phyloP scores from a whole-genome alignment of 164 flowering plant species.

The Vitis amurensis region DNA sequence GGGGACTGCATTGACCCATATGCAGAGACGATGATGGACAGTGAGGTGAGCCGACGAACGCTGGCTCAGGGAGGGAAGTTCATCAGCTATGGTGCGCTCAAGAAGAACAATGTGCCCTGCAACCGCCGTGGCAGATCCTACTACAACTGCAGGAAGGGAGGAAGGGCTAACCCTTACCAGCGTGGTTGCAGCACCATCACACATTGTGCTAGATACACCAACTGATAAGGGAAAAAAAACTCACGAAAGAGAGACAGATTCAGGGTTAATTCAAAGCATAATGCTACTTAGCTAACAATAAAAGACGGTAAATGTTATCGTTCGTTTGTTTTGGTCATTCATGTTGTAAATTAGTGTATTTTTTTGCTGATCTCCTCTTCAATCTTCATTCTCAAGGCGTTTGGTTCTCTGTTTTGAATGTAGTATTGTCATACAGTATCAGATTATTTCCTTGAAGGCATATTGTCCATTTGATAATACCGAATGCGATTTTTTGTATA shows the following conservation, averaged over 20 bases:
- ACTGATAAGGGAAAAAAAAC: neutral
- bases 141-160: conserved; percentile 30
- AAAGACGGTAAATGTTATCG: neutral
- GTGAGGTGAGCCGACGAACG: conserved; percentile 25
- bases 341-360: neutral
- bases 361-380: neutral
- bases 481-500: too few relatives aligned
- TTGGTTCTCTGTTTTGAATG: neutral
- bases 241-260: neutral
- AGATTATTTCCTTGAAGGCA: neutral
- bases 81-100: conserved; percentile 30
- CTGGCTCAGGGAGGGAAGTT: conserved; percentile 5
- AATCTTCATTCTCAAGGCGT: neutral
- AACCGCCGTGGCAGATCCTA: conserved; percentile 38
- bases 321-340: neutral
- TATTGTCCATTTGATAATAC: neutral
- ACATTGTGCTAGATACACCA: conserved; percentile 23
- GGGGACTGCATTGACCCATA: conserved; percentile 29
- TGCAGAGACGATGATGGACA: conserved; percentile 26
- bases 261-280: neutral
- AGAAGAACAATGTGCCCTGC: conserved; percentile 33
- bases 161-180: conserved; percentile 36
- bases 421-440: neutral
- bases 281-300: neutral
- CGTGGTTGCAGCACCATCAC: conserved; percentile 42